Evolutionary conservation across 2,329 filamentous ascomycete species (phyloP).

Genomic region (Phialocephala subalpina): DNA sequence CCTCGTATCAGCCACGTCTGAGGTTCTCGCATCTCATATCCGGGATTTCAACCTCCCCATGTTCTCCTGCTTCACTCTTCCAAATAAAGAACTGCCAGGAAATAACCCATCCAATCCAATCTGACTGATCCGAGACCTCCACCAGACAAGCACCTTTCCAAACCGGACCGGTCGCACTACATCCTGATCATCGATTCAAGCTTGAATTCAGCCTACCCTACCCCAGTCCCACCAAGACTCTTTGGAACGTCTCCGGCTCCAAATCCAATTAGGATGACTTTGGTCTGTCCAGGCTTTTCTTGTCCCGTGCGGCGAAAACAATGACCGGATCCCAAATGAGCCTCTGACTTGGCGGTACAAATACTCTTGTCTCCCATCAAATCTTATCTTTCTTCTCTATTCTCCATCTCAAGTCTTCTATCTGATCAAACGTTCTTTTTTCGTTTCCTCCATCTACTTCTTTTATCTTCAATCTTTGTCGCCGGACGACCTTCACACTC

Average conservation of each 20-base stretch:
- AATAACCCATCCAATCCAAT: slow-evolving; percentile 20
- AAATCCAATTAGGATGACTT: slow-evolving; percentile 24
- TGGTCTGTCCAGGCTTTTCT: slow-evolving; percentile 4
- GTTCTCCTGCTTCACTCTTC: slow-evolving; percentile 10
- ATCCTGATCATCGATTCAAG: slow-evolving; percentile 32
- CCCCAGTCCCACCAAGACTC: slow-evolving; percentile 13
- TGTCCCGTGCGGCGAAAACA: slow-evolving; percentile 28
- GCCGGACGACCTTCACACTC: slow-evolving; percentile 40
- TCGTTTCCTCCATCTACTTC: slow-evolving; percentile 28
- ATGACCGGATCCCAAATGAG: background rate
- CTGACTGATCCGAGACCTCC: slow-evolving; percentile 1
- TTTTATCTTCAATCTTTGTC: slow-evolving; percentile 37
- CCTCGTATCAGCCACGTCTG: slow-evolving; percentile 32
- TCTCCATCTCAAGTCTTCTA: slow-evolving; percentile 21
- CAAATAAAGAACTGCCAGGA: slow-evolving; percentile 7
- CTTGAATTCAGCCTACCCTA: slow-evolving; percentile 18
- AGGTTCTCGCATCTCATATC: slow-evolving; percentile 3
- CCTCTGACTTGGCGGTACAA: slow-evolving; percentile 31
- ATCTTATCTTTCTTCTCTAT: slow-evolving; percentile 23
- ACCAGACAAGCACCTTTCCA: slow-evolving; percentile 22
- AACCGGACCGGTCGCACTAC: slow-evolving; percentile 34
- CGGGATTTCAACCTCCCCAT: slow-evolving; percentile 15
- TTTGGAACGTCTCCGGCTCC: slow-evolving; percentile 30
- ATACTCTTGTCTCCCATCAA: slow-evolving; percentile 26
- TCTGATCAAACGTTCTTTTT: slow-evolving; percentile 33